Conservation (phyloP, 371 early-diverging fungal genomes). For the Mortierella polycephala region DNA sequence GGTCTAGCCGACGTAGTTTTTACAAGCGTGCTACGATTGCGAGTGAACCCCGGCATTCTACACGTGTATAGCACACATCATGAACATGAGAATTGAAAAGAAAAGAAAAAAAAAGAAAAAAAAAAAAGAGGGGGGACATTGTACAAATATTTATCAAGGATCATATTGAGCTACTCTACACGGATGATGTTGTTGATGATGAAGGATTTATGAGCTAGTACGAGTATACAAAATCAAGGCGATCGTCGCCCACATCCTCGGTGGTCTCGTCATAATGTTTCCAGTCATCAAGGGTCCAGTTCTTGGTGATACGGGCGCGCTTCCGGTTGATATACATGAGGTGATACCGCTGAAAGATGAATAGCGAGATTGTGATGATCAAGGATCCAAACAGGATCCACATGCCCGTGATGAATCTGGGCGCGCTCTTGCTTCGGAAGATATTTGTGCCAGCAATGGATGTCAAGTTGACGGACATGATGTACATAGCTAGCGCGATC, state of each 20-base stretch:
- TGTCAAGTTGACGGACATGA: slow-evolving; percentile 54
- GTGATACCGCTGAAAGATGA: slow-evolving; percentile 36
- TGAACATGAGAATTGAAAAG: not conserved
- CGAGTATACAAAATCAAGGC: slow-evolving; percentile 18
- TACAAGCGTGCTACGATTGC: slow-evolving; percentile 33
- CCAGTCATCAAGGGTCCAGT: slow-evolving; percentile 51
- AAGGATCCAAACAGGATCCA: slow-evolving; percentile 42
- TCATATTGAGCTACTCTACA: too few species aligned
- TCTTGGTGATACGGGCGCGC: slow-evolving; percentile 27
- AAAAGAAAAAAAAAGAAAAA: slow-evolving; percentile 7
- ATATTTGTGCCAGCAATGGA: slow-evolving; percentile 57
- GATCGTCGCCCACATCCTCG: slow-evolving; percentile 38
- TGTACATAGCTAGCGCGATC: slow-evolving; percentile 59
- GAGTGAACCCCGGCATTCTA: slow-evolving; percentile 21
- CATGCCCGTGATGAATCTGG: slow-evolving; percentile 41
- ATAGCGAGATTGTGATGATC: slow-evolving; percentile 21
- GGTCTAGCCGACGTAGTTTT: slow-evolving; percentile 16
- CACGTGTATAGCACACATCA: slow-evolving; percentile 10
- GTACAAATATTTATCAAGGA: not conserved
- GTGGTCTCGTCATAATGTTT: slow-evolving; percentile 35
- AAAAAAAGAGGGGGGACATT: slow-evolving; percentile 1
- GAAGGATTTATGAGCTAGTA: not conserved
- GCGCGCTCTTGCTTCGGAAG: slow-evolving; percentile 53
- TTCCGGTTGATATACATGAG: slow-evolving; percentile 13
- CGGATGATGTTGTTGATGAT: too few species aligned